Base-by-base conservation (phyloP, 2,329 filamentous ascomycete species). In the Claviceps sp. region DNA sequence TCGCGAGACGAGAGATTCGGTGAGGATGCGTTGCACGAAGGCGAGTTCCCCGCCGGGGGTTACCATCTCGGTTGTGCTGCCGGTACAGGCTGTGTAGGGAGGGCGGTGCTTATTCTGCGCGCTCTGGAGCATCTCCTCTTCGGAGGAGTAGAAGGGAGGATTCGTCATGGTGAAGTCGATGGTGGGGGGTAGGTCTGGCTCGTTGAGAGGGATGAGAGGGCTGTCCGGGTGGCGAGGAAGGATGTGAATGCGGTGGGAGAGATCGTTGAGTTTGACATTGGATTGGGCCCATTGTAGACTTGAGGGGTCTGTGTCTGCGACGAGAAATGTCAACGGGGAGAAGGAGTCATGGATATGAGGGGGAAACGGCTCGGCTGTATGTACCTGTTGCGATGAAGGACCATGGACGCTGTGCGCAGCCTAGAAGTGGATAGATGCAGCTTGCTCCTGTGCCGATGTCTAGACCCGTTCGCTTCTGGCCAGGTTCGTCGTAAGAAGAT, bases 111-210 rank as follows among this genome's bases (percentile, higher is more conserved):
- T 95, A 39, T 75, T 67, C 16, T 72, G 65, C 0, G 86, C 84
- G 1, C 83, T 84, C 4, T 71, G 68, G 3, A 76, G 58, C 66
- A 96, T 78, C 49, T 94, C 88, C 5, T 75, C 67, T 3, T 77
- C 69, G 0, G 86, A 89, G n/a, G 74, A 67, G 70, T 96, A 97
- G 69, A 98, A 98, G 0, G 93, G 93, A 0, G 93, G 93, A 58
- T 98, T 98, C 56, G 85, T 91, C 82, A 97, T 94, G 53, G 80
- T 82, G 64, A 97, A 96, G 62, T 91, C 83, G 44, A 95, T 72
- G 45, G 95, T 72, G 3, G 55, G 61, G 7, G 69, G 63, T 4
- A 78, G 62, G 22, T 64, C 66, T 1, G 82, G 61, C 0, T 73
- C 72, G 40, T 80, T 71, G 0, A 88, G 62, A 0, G 85, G 82